A percentile compares a stretch with the other conserved stretches of the same genome.
Conservation (phyloP, 192 early-diverging fungal genomes). For the Backusella tarrabulga region DNA sequence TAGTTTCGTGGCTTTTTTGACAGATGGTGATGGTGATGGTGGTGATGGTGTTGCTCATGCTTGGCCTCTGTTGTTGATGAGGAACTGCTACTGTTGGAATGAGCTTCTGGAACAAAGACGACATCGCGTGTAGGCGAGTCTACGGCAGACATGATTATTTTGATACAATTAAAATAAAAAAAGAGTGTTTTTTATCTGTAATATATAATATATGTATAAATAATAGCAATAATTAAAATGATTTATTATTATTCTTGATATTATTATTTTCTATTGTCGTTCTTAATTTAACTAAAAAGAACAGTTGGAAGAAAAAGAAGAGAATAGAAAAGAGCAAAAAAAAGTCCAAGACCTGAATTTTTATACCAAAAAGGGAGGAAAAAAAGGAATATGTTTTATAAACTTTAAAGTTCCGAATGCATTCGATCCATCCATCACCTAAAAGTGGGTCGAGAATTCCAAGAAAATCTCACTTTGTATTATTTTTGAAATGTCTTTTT, state of each 20-base stretch:
- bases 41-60: background rate
- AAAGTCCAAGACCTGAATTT: background rate
- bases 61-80: background rate
- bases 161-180: background rate
- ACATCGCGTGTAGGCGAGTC: background rate
- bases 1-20: constrained; percentile 15
- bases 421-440: background rate
- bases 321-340: background rate
- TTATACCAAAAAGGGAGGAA: background rate
- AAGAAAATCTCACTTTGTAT: background rate
- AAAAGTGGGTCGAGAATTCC: background rate
- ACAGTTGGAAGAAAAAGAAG: background rate
- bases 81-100: background rate
- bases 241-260: background rate
- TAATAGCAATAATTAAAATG: too few species aligned
- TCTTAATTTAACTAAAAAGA: background rate
- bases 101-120: background rate
- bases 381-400: background rate
- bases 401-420: background rate
- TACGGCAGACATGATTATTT: background rate
- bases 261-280: background rate
- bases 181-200: too few species aligned
- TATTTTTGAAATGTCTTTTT: too few species aligned
- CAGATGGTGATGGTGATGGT: background rate
- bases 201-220: too few species aligned